These are phyloP conservation scores for Sorghum bicolor DNA, from an alignment of 176 grass and related monocot genomes.

Conservation along the genomic window DNA sequence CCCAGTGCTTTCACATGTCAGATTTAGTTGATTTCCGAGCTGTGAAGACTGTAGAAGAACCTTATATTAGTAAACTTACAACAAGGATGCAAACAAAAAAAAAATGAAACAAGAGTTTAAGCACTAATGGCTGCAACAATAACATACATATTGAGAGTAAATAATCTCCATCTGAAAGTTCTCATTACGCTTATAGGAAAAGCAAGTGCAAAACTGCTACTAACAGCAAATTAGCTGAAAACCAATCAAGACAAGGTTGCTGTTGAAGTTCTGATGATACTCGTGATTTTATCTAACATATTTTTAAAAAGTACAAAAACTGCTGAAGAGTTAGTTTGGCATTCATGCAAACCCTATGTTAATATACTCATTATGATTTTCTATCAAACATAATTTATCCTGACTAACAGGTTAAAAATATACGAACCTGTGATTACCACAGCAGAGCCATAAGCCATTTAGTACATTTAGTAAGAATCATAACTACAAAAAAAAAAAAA, in stretches of 20 bases:
- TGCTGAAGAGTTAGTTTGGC: not conserved
- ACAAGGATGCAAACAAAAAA: not conserved
- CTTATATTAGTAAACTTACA: not conserved
- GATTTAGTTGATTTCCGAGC: conserved; percentile 58
- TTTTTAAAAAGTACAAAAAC: not conserved
- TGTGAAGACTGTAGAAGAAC: conserved; percentile 53
- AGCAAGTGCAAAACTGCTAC: not conserved
- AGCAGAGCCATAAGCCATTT: not conserved
- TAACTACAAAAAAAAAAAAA: not conserved
- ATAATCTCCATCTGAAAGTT: not conserved
- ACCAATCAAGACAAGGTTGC: not conserved
- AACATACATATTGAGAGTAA: conserved; percentile 12
- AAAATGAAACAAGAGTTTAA: not conserved
- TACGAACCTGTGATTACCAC: not conserved
- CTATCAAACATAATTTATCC: not conserved
- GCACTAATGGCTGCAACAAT: not conserved
- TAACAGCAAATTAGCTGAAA: not conserved
- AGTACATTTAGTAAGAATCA: not conserved
- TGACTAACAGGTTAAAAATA: not conserved
- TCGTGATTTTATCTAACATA: not conserved
- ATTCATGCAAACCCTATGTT: not conserved
- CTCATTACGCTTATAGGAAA: not conserved
- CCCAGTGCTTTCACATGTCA: conserved; percentile 64
- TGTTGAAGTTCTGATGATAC: not conserved
- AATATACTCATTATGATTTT: not conserved